Base-by-base conservation (phyloP, 164 flowering plant species). In the Dillenia turbinata region DNA sequence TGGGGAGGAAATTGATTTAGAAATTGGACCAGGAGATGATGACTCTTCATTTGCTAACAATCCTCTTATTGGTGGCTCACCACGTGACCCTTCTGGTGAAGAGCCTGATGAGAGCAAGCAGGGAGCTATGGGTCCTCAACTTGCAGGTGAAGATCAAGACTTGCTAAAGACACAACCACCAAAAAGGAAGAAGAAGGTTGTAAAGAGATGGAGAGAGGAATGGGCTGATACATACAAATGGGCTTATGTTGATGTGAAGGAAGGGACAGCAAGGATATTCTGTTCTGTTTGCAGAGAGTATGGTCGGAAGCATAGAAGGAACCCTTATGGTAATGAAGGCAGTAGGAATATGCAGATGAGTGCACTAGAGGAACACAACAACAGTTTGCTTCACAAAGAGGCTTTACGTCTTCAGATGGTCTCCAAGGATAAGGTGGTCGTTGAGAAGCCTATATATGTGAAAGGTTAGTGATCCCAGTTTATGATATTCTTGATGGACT, bases 311-410 rank as follows among this genome's bases (percentile, higher is more conserved):
- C 99, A 95, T 68, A 75, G 97, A 61, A 79, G 99, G 66, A 95
- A 95, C 66, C 97, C 99, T 14, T 95, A 95, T 71, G 99, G 99
- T 15, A 95, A 95, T 79, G 99, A 95, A 77, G 99, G 99, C 24
- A 95, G 99, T 76, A 79, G 94, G 67, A 95, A 95, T 72, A 95
- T 95, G 97, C 99, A 95, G 84, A 95, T 95, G 99, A 95, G 97
- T 72, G 99, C 99, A 14, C 64, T 95, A 15, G 99, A 95, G 75
- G 99, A 95, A 66, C 99, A 95, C 57, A 95, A 95, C 70, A 95
- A 95, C 61, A 95, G 99, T 74, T 71, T 95, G 73, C 96, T 95
- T 65, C 99, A 95, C 77, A 95, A 95, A 69, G 99, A 95, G 73
- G 99, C 99, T 67, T 81, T 95, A 62, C 88, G 97, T 47, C 96